Base-by-base conservation (phyloP, 163 green algal genomes). In the Trebouxia gelatinosa region DNA sequence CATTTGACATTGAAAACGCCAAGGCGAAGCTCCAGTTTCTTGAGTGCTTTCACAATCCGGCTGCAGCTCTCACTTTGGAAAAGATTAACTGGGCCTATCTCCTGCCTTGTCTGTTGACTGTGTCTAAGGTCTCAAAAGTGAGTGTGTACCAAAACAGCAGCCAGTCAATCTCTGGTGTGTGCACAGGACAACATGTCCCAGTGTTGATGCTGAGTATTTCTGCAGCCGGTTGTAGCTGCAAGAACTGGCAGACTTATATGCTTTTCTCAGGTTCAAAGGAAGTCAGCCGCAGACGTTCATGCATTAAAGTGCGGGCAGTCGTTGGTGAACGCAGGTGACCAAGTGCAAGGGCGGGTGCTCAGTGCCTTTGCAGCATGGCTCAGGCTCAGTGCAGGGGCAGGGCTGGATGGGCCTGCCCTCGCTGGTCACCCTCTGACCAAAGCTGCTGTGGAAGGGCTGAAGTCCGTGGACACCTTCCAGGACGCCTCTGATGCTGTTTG, bases 361-460 rank as follows among this genome's bases (percentile, higher is more conserved):
- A 85, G 94, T 75, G 91, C 91, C 11, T 94, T 97, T 65, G 88
- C 85, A 23, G 85, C 90, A 19, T 98, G 93, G 93, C 84, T 98
- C 29, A 85, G 85, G 59, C 85, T 97, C 31, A 85, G 77, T 7
- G 82, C 85, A 29, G 83, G 83, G 34, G 38, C 48, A 1, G 80
- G 71, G 51, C 35, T 89, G 28, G 67, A 51, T 37, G 83, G 84
- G 16, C 34, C 70, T 19, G 76, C 62, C 29, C 79, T 97, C 28
- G 78, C 81, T 2, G 13, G 46, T 39, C 89, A 91, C 71, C 87
- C 87, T 17, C 43, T 76, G 6, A 76, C 68, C 19, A 59, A 62
- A 29, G 68, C 89, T 5, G 82, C 91, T 16, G 74, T 90, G 46
- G 77, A 92, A 66, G 85, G 87, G 5, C 81, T 93, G 50, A 32